phyloP scores from a whole-genome alignment of 164 flowering plant genomes.

The Berberis vulgaris region DNA sequence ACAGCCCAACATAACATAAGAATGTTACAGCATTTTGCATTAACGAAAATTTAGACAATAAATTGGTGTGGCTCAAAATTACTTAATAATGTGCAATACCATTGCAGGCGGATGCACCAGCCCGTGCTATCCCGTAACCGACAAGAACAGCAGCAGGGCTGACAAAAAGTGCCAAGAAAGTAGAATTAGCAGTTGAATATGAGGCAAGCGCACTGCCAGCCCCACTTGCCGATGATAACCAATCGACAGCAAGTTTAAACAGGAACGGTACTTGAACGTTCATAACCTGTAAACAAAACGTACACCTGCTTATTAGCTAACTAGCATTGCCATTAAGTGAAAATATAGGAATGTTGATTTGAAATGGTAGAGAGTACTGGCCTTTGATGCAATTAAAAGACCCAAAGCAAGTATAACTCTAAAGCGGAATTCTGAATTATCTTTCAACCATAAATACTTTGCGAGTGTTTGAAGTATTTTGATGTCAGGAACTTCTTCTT shows the following conservation, averaged over 20 bases:
- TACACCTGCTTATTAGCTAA: conserved; percentile 3
- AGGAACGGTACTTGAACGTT: conserved; percentile 97
- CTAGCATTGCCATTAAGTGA: background rate
- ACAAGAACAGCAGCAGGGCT: conserved; percentile 84
- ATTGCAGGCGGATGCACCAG: conserved; percentile 88
- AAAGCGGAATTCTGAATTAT: conserved; percentile 66
- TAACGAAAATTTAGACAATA: background rate
- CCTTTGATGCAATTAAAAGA: conserved; percentile 84
- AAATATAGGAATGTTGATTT: background rate
- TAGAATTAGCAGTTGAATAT: conserved; percentile 57
- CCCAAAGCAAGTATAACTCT: conserved; percentile 71
- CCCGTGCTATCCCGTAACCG: conserved; percentile 95
- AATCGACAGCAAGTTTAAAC: conserved; percentile 94
- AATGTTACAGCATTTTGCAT: background rate
- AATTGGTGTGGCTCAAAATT: background rate
- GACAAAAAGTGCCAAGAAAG: conserved; percentile 55
- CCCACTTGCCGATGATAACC: conserved; percentile 68
- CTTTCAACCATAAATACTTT: conserved; percentile 84
- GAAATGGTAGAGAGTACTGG: conserved; percentile 5
- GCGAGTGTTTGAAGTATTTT: conserved; percentile 68
- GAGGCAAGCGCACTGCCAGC: conserved; percentile 48
- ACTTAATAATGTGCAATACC: conserved; percentile 33
- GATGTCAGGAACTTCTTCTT: conserved; percentile 43
- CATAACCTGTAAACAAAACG: conserved; percentile 45
- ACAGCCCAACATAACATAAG: conserved; percentile 1